Percentiles rank a stretch among this genome's conserved stretches.
Evolutionary conservation across 163 green algal genomes (phyloP).

Genomic region (Chlorella variabilis): DNA sequence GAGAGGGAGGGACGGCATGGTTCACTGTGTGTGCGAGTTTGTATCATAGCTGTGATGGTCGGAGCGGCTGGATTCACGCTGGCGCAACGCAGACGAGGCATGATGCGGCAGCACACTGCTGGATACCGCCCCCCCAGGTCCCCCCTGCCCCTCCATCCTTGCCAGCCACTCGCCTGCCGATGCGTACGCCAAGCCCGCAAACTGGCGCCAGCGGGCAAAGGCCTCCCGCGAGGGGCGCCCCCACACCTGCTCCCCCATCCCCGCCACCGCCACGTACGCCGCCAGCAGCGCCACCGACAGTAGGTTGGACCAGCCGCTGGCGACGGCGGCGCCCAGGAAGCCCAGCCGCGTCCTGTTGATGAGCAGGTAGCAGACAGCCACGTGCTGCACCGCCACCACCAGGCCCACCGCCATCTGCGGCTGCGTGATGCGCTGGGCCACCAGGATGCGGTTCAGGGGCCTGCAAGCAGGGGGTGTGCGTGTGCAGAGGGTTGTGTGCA

Average conservation of each 20-base stretch:
- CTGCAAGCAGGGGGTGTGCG: too few relatives aligned
- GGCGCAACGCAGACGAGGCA: too few relatives aligned
- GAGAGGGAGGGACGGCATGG: neutral
- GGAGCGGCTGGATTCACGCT: too few relatives aligned
- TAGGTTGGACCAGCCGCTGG: conserved; percentile 44
- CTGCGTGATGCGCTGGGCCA: conserved; percentile 51
- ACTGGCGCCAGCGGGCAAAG: conserved; percentile 10
- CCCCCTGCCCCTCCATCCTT: too few relatives aligned
- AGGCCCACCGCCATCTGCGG: conserved; percentile 58
- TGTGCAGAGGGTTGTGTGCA: too few relatives aligned
- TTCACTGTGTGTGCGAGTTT: neutral
- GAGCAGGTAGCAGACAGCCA: conserved; percentile 52
- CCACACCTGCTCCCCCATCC: conserved; percentile 41
- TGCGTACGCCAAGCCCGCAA: conserved; percentile 22
- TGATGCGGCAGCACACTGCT: too few relatives aligned
- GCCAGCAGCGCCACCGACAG: conserved; percentile 49
- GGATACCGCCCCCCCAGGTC: too few relatives aligned
- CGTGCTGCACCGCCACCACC: conserved; percentile 54
- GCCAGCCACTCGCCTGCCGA: conserved; percentile 15
- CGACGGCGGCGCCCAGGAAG: conserved; percentile 56
- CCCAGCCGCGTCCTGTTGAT: conserved; percentile 47
- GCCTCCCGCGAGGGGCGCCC: conserved; percentile 21
- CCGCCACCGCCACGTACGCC: conserved; percentile 26
- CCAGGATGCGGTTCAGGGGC: conserved; percentile 58
- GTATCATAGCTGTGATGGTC: too few relatives aligned